Percentiles rank a stretch among this genome's conserved stretches.
These are phyloP conservation scores for Xerocomus potaroensis DNA, from an alignment of 768 basidiomycete species.

Conservation along the genomic window DNA sequence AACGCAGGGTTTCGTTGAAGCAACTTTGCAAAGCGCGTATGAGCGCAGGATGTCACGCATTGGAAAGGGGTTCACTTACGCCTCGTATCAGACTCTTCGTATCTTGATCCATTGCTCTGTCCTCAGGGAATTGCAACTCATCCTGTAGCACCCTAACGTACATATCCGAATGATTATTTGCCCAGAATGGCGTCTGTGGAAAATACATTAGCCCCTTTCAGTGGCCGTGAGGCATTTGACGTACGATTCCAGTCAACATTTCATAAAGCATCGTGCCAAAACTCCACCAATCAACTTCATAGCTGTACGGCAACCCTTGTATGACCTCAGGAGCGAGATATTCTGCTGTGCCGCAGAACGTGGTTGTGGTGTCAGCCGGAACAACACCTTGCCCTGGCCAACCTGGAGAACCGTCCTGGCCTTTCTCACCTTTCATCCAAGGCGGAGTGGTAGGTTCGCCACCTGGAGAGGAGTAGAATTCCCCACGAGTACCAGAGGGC, in stretches of 20 bases:
- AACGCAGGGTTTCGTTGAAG: slow-evolving; percentile 90
- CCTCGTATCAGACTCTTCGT: slow-evolving; percentile 95
- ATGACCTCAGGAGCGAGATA: slow-evolving; percentile 97
- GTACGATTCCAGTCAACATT: slow-evolving; percentile 93
- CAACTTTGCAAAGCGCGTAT: slow-evolving; percentile 46
- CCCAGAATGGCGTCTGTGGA: slow-evolving; percentile 84
- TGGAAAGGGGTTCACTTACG: slow-evolving; percentile 44
- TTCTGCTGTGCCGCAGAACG: slow-evolving; percentile 96
- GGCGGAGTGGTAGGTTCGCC: slow-evolving; percentile 52
- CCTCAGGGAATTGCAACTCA: slow-evolving; percentile 85
- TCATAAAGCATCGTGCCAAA: slow-evolving; percentile 98
- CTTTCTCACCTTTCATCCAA: slow-evolving; percentile 71
- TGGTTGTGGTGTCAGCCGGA: slow-evolving; percentile 64
- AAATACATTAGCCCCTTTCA: slow-evolving; percentile 14
- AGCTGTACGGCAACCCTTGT: slow-evolving; percentile 83
- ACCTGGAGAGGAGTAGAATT: slow-evolving; percentile 48
- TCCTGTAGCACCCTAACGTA: slow-evolving; percentile 90
- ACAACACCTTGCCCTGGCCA: slow-evolving; percentile 55
- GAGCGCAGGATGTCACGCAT: background rate
- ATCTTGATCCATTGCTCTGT: slow-evolving; percentile 88
- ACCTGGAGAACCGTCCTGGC: slow-evolving; percentile 46
- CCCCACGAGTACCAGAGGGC: slow-evolving; percentile 46
- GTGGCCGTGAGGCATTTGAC: slow-evolving; percentile 2
- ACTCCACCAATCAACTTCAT: slow-evolving; percentile 98
- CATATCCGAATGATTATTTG: slow-evolving; percentile 92